Evolutionary conservation across 331 rosid species (phyloP), one percentile per base, ranked within the genome.

Genomic region (Acacia pycnantha): DNA sequence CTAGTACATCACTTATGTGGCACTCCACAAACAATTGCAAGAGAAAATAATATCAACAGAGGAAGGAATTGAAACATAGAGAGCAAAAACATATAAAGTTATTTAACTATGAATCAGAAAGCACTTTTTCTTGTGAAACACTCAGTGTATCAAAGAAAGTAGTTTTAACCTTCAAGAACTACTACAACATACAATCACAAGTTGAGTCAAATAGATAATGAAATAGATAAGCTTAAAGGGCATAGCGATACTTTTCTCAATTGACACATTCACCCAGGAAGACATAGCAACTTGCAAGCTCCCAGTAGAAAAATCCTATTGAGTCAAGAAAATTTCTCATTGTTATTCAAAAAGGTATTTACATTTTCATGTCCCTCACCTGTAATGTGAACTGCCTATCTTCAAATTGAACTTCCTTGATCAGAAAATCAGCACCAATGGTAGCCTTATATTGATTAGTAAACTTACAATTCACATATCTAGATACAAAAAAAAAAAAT

Each of bases 401-500:
- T 79, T 95, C 99, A 85, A 95, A 92, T 58, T 95, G 99, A 90
- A 95, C 97, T 88, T 95, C 99, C 93, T 95, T 95, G 67, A 98
- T 95, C 73, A 95, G 97, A 87, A 95, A 95, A 88, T 95, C 99
- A 9, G 99, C 99, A 83, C 99, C 99, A 58, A 95, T 95, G 37
- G 99, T 95, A 22, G 99, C 98, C 83, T 95, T 95, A 81, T 95
- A 95, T 91, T 95, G 99, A 90, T 95, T 95, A 69, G 98, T 95
- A 76, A 95, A 96, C 88, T 96, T 96, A 29, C 97, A 97, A 83
- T 96, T 96, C 91, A 96, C 99, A 78, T 96, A 96, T 92, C 99
- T 96, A 83, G 48, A 71, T 77, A 46, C 71, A 18, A 62, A 21
- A 46, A 47, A 82, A 86, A n/a, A n/a, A n/a, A n/a, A n/a, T n/a